These are phyloP conservation scores for Zizania palustris DNA, from an alignment of 202 grass and related monocot species.

Conservation along the genomic window DNA sequence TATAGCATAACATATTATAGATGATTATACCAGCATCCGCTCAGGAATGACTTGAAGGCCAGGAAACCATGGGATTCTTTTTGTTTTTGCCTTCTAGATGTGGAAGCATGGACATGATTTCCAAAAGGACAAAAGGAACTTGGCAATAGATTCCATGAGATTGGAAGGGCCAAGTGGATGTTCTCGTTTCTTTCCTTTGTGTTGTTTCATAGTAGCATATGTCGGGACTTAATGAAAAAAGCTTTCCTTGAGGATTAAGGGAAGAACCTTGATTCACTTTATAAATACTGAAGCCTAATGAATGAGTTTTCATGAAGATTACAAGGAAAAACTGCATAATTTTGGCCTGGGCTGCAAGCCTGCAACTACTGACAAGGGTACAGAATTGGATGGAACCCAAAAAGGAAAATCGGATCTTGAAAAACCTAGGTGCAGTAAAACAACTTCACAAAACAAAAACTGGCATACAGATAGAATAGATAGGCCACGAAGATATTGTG, in stretches of 20 bases:
- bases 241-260: conserved; percentile 77
- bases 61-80: conserved; percentile 65
- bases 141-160: conserved; percentile 49
- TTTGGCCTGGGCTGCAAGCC: not conserved
- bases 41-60: conserved; percentile 60
- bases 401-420: not conserved
- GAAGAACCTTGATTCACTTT: conserved; percentile 72
- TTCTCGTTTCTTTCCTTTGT: conserved; percentile 43
- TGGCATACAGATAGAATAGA: conserved; percentile 31
- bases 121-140: conserved; percentile 52
- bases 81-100: conserved; percentile 29
- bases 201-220: conserved; percentile 46
- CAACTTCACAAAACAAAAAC: not conserved
- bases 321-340: not conserved
- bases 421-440: conserved; percentile 1
- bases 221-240: conserved; percentile 37
- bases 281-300: conserved; percentile 36
- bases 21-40: conserved; percentile 14
- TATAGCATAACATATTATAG: conserved; percentile 14
- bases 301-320: conserved; percentile 29
- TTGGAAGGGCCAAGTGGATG: conserved; percentile 42
- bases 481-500: not conserved
- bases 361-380: conserved; percentile 4
- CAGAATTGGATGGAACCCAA: not conserved
- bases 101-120: conserved; percentile 58